A percentile compares a stretch with the other conserved stretches of the same genome.
phyloP scores from a whole-genome alignment of 768 basidiomycete species.

The Rhizopogon salebrosus region DNA sequence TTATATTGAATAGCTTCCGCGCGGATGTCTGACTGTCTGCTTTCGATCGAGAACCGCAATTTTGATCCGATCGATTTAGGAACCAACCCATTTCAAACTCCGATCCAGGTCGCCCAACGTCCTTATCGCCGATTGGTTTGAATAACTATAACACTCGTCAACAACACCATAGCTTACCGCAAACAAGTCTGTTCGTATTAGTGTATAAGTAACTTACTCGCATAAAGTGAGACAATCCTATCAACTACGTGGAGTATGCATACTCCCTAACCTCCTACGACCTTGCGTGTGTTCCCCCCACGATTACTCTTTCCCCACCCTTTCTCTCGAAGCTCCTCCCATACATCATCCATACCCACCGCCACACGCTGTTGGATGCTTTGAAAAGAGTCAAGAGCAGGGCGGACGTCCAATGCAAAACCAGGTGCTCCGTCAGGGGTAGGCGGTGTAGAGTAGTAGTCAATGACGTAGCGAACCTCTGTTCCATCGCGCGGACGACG shows the following conservation, averaged over 20 bases:
- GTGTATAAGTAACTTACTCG: too few species aligned
- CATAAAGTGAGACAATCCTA: too few species aligned
- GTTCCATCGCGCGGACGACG: conserved; percentile 73
- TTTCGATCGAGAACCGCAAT: too few species aligned
- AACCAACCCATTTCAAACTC: too few species aligned
- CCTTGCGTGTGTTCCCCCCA: background rate
- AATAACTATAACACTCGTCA: too few species aligned
- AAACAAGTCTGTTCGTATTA: too few species aligned
- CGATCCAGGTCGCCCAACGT: too few species aligned
- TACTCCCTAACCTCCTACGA: background rate
- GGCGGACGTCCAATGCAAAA: conserved; percentile 92
- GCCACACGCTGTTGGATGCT: conserved; percentile 72
- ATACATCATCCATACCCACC: conserved; percentile 64
- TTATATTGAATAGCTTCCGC: too few species aligned
- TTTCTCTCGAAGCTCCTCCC: conserved; percentile 37
- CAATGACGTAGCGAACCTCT: conserved; percentile 93
- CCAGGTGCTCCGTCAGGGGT: conserved; percentile 90
- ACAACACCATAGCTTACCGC: too few species aligned
- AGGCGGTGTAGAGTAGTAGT: conserved; percentile 94
- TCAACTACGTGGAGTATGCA: background rate
- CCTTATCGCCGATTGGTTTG: too few species aligned
- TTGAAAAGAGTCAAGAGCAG: conserved; percentile 81
- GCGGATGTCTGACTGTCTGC: too few species aligned
- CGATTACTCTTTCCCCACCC: conserved; percentile 17
- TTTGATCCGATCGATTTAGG: too few species aligned